Conservation (phyloP, 805 yeast genomes). For the Wickerhamiella sergipiensis region DNA sequence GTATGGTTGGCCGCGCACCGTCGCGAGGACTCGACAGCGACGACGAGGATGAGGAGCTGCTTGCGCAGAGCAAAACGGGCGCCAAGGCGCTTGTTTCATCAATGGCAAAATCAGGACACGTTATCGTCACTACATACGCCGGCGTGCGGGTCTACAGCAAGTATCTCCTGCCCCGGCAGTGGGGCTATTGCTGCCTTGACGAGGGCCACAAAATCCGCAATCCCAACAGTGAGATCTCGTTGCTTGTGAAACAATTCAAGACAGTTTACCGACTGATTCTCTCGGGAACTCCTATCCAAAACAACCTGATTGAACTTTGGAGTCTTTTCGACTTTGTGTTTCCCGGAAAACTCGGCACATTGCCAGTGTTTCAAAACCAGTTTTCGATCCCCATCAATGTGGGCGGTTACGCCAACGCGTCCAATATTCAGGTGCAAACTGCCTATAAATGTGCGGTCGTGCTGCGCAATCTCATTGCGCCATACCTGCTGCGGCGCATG, state of each 20-base stretch:
- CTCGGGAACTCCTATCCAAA: constrained; percentile 95
- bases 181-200: constrained; percentile 88
- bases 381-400: constrained; percentile 84
- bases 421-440: constrained; percentile 89
- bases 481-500: constrained; percentile 73
- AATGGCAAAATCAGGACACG: constrained; percentile 59
- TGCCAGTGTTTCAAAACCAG: constrained; percentile 88
- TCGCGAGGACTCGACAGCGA: constrained; percentile 28
- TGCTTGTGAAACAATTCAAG: constrained; percentile 69
- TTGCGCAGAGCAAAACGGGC: constrained; percentile 24
- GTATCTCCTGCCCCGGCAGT: constrained; percentile 45
- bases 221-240: constrained; percentile 79
- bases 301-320: constrained; percentile 86
- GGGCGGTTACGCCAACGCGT: constrained; percentile 98
- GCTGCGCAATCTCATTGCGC: constrained; percentile 74
- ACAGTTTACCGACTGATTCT: constrained; percentile 78
- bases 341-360: constrained; percentile 88
- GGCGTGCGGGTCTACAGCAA: constrained; percentile 62
- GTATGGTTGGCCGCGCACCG: constrained; percentile 36
- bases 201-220: constrained; percentile 96
- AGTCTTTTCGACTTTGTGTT: constrained; percentile 86
- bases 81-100: constrained; percentile 40
- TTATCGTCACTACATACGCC: constrained; percentile 81
- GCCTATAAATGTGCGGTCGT: constrained; percentile 94
- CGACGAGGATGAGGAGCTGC: constrained; percentile 33